phyloP scores from a whole-genome alignment of 495 filamentous ascomycete species.

The Amniculicola lignicola region DNA sequence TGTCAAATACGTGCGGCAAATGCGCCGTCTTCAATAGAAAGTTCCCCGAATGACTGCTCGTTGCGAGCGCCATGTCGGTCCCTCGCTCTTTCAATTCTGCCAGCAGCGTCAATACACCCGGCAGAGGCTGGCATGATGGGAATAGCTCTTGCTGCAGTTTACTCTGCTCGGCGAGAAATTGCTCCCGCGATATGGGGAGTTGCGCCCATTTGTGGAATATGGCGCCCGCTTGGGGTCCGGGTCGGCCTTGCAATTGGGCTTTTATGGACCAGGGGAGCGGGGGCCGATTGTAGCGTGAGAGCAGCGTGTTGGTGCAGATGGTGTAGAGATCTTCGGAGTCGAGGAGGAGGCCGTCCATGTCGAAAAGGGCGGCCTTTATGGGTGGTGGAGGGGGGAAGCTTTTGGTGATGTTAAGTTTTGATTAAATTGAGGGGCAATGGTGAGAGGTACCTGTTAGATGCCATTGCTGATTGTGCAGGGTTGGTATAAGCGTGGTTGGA shows the following conservation, averaged over 20 bases:
- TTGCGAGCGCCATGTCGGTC: slow-evolving; percentile 83
- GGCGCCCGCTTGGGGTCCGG: slow-evolving; percentile 60
- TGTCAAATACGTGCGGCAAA: slow-evolving; percentile 65
- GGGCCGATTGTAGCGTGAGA: slow-evolving; percentile 68
- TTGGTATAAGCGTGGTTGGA: background rate
- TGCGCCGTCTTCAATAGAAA: slow-evolving; percentile 79
- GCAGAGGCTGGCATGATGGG: slow-evolving; percentile 67
- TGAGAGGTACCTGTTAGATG: no score
- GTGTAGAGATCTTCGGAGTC: slow-evolving; percentile 94
- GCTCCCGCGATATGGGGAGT: slow-evolving; percentile 66
- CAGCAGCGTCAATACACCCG: slow-evolving; percentile 72
- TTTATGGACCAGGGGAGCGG: slow-evolving; percentile 88
- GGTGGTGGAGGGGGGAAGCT: slow-evolving; percentile 49
- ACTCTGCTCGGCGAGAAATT: slow-evolving; percentile 58
- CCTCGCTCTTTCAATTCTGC: slow-evolving; percentile 49
- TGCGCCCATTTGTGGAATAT: slow-evolving; percentile 83
- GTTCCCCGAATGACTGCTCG: slow-evolving; percentile 66
- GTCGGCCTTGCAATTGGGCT: slow-evolving; percentile 91
- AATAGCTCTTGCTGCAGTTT: slow-evolving; percentile 69
- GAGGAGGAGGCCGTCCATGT: slow-evolving; percentile 96
- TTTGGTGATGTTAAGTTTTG: background rate
- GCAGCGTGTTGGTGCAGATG: slow-evolving; percentile 72
- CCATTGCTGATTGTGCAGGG: background rate
- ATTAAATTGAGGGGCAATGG: background rate
- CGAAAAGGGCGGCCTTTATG: slow-evolving; percentile 91